A percentile compares a stretch with the other conserved stretches of the same genome.
Evolutionary conservation across 768 basidiomycete genomes (phyloP).

Genomic region (Mycena haematopus): DNA sequence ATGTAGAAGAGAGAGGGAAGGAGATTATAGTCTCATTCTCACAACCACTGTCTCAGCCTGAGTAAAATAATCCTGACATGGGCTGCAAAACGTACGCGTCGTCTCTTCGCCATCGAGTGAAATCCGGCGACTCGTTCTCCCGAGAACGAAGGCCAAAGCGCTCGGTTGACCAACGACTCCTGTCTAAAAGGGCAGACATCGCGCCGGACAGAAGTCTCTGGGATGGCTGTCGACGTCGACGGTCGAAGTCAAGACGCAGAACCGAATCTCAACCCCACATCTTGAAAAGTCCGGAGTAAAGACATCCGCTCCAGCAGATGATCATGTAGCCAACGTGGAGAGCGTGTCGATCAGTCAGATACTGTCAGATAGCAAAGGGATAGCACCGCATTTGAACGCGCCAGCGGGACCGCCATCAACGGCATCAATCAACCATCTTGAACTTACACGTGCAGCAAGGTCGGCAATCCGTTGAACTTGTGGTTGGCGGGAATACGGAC

Average conservation of each 20-base stretch:
- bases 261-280: not conserved
- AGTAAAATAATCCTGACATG: not conserved
- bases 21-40: not conserved
- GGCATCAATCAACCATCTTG: not conserved
- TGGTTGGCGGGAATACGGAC: not conserved
- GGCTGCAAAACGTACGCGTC: not conserved
- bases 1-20: not conserved
- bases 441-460: not conserved
- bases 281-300: slow-evolving; percentile 2
- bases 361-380: not conserved
- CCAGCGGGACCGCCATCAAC: not conserved
- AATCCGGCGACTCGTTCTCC: not conserved
- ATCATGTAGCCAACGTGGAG: slow-evolving; percentile 4
- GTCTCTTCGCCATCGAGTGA: slow-evolving; percentile 7
- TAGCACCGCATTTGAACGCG: not conserved
- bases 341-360: slow-evolving; percentile 12
- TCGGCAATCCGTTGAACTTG: slow-evolving; percentile 7
- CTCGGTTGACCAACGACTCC: not conserved
- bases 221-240: slow-evolving; percentile 2
- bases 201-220: slow-evolving; percentile 11
- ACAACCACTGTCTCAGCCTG: not conserved
- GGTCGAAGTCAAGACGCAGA: slow-evolving; percentile 10
- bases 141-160: not conserved
- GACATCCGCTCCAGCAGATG: not conserved
- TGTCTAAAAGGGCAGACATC: not conserved